Evolutionary conservation across 495 filamentous ascomycete genomes (phyloP), one percentile per base, ranked within the genome.

Genomic region (Penicillium tannophilum): DNA sequence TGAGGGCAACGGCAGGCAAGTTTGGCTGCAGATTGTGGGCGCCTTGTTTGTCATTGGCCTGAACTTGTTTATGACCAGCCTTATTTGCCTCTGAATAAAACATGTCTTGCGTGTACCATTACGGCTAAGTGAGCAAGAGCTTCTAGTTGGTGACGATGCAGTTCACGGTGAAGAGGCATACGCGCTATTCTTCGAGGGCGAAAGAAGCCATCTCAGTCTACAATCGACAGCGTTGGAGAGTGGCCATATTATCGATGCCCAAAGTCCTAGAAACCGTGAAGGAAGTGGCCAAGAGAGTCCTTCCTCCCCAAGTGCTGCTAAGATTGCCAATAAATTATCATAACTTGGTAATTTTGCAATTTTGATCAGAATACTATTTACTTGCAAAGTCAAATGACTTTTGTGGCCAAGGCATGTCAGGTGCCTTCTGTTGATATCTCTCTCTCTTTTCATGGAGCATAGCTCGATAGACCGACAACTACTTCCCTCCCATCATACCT

Each of bases 41-140:
- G 82, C 76, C 1, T 60, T 76, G n/a, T 84, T 84, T 70, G 73
- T 84, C 59, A 79, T 84, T 54, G 82, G 80, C 39, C 79, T 77
- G 71, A 84, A 84, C 57, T 42, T 82, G 11, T 75, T 85, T 57
- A 83, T 80, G 80, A 85, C 82, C 6, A 68, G 68, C 6, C 56
- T 81, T 36, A 81, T 84, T 59, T 68, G 81, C 69, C 59, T 76
- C 16, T 83, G 83, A 63, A 84, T 84, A 67, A 81, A 83, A 60
- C 77, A 79, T 64, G 81, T 83, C 8, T 59, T 75, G 16, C 78
- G 82, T 42, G 72, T 85, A 16, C 78, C 50, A 5, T 24, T 46
- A 7, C 43, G 43, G 12, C 23, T 46, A 19, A 46, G 0, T 1
- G 43, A 46, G 6, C 19, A 46, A 24, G 19, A 46, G 10, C 19